Evolutionary conservation across 257 asterid species (phyloP).

Genomic region (Osmanthus fragrans): DNA sequence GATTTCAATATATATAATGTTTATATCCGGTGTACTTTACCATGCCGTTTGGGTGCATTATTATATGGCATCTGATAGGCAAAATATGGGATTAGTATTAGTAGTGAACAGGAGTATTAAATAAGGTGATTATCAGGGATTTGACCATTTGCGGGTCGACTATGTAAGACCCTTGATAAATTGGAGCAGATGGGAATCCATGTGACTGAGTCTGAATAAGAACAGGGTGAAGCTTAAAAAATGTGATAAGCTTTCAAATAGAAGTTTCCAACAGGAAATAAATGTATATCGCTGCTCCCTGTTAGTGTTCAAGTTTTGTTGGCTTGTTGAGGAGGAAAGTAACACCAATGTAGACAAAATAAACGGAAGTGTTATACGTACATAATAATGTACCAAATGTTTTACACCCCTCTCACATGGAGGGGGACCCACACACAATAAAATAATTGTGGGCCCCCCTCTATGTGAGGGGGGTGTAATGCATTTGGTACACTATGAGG

Average conservation of each 20-base stretch:
- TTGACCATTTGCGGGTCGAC: neutral
- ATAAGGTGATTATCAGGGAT: slow-evolving; percentile 1
- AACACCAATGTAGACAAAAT: neutral
- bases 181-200: neutral
- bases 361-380: too few relatives aligned
- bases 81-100: neutral
- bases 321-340: neutral
- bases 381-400: too few relatives aligned
- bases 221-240: neutral
- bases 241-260: slow-evolving; percentile 1
- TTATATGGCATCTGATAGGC: neutral
- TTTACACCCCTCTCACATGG: too few relatives aligned
- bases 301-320: neutral
- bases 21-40: neutral
- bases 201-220: neutral
- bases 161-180: neutral
- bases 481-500: too few relatives aligned
- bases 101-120: neutral
- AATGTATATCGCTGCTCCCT: neutral
- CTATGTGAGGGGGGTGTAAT: too few relatives aligned
- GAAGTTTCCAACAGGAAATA: slow-evolving; percentile 6
- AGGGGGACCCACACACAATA: too few relatives aligned
- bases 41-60: neutral
- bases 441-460: too few relatives aligned
- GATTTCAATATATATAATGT: neutral